Percentiles rank a stretch among this genome's conserved stretches.
These are phyloP conservation scores for Beta corolliflora DNA, from an alignment of 179 eudicot species.

Conservation along the genomic window DNA sequence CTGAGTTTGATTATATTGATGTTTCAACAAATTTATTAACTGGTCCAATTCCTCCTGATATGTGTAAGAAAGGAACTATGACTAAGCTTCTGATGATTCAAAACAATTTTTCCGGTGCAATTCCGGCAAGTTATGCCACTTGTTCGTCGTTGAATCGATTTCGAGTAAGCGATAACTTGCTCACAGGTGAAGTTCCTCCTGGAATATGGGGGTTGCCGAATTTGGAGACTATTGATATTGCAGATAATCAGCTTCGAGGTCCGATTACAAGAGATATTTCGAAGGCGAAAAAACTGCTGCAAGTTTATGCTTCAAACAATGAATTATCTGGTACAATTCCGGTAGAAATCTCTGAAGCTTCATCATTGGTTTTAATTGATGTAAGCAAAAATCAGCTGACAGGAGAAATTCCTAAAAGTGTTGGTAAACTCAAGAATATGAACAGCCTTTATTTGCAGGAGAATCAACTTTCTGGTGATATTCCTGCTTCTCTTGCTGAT, in stretches of 20 bases:
- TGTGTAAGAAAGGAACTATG: conserved; percentile 82
- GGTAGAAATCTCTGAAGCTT: conserved; percentile 48
- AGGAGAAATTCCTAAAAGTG: conserved; percentile 51
- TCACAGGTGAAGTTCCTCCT: conserved; percentile 70
- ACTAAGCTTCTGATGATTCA: conserved; percentile 56
- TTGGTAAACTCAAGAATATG: conserved; percentile 51
- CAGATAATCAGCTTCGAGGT: conserved; percentile 61
- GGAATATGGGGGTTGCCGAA: conserved; percentile 86
- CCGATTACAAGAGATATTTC: conserved; percentile 49
- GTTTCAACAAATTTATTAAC: conserved; percentile 67
- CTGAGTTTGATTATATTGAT: conserved; percentile 78
- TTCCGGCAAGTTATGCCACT: conserved; percentile 61
- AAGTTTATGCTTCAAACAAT: conserved; percentile 45
- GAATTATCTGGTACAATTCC: conserved; percentile 64
- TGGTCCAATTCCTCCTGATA: conserved; percentile 81
- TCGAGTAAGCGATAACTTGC: conserved; percentile 68
- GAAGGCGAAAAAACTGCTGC: conserved; percentile 49
- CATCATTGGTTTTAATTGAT: conserved; percentile 44
- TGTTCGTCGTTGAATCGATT: conserved; percentile 67
- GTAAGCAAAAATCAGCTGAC: conserved; percentile 49
- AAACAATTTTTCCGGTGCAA: conserved; percentile 69
- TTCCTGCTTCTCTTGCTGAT: conserved; percentile 60
- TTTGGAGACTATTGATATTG: conserved; percentile 55
- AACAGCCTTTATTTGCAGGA: conserved; percentile 47
- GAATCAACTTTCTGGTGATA: conserved; percentile 56